A percentile compares a stretch with the other conserved stretches of the same genome.
Evolutionary conservation across 495 filamentous ascomycete species (phyloP).

Genomic region (Annulohypoxylon bovei): DNA sequence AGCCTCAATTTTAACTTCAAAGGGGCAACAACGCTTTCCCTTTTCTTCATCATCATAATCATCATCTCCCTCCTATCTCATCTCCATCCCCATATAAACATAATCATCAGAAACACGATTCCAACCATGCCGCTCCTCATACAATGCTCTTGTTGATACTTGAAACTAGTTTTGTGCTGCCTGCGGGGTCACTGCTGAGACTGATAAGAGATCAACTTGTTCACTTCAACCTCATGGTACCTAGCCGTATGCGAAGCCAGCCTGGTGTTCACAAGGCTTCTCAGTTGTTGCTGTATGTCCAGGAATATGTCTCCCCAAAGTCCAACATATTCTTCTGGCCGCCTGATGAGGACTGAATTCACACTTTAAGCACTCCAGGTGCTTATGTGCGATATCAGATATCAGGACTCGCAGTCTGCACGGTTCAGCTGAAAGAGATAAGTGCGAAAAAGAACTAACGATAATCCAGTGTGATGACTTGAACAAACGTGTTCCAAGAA

Average conservation of each 20-base stretch:
- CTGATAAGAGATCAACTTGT: neutral
- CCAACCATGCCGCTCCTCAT: neutral
- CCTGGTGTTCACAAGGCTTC: neutral
- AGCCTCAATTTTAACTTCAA: neutral
- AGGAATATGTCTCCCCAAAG: neutral
- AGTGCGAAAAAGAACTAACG: neutral
- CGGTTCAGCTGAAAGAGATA: neutral
- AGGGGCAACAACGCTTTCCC: neutral
- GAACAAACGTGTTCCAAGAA: neutral
- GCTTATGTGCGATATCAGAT: neutral
- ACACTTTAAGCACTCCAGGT: neutral
- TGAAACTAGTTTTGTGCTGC: neutral
- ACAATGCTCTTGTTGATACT: neutral
- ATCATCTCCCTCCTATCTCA: neutral
- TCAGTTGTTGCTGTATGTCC: neutral
- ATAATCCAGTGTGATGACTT: neutral
- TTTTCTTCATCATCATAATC: neutral
- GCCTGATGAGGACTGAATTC: neutral
- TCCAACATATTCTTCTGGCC: neutral
- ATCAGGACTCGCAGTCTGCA: neutral
- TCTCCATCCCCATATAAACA: neutral
- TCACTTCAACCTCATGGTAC: neutral
- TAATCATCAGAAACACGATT: neutral
- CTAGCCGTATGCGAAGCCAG: neutral
- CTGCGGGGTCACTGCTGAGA: neutral